These are phyloP conservation scores for Metschnikowia similis DNA, from an alignment of 805 yeast species.

Conservation along the genomic window DNA sequence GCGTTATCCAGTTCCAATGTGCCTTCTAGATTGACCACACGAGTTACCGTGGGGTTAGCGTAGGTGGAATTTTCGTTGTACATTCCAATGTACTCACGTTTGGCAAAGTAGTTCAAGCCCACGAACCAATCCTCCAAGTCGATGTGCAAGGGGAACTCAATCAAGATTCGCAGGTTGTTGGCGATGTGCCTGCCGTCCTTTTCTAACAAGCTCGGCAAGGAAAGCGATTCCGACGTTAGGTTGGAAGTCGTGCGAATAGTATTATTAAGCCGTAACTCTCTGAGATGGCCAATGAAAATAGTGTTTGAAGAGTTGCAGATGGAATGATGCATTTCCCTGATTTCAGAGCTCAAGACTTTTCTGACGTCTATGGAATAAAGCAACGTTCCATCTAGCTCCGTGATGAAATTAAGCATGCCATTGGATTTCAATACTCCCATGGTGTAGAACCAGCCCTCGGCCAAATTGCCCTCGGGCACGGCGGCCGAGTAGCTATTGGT, in stretches of 20 bases:
- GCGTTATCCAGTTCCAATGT: conserved; percentile 11
- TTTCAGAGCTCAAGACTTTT: conserved; percentile 52
- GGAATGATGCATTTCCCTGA: conserved; percentile 60
- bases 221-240: conserved; percentile 16
- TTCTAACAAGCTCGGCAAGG: conserved; percentile 21
- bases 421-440: conserved; percentile 66
- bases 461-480: conserved; percentile 10
- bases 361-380: conserved; percentile 57
- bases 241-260: conserved; percentile 29
- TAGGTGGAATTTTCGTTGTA: conserved; percentile 10
- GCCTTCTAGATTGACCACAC: conserved; percentile 15
- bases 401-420: conserved; percentile 56
- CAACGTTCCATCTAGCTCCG: conserved; percentile 60
- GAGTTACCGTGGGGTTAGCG: conserved; percentile 5
- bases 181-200: conserved; percentile 32
- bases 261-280: conserved; percentile 47
- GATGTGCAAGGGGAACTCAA: conserved; percentile 61
- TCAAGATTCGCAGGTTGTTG: conserved; percentile 41
- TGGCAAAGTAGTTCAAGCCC: conserved; percentile 59
- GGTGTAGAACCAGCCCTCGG: conserved; percentile 67
- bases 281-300: conserved; percentile 54
- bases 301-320: conserved; percentile 56
- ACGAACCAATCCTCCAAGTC: conserved; percentile 79
- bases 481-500: not conserved
- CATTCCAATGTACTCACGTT: conserved; percentile 48